Conservation (phyloP, 768 basidiomycete species). For the Mycena belliarum region DNA sequence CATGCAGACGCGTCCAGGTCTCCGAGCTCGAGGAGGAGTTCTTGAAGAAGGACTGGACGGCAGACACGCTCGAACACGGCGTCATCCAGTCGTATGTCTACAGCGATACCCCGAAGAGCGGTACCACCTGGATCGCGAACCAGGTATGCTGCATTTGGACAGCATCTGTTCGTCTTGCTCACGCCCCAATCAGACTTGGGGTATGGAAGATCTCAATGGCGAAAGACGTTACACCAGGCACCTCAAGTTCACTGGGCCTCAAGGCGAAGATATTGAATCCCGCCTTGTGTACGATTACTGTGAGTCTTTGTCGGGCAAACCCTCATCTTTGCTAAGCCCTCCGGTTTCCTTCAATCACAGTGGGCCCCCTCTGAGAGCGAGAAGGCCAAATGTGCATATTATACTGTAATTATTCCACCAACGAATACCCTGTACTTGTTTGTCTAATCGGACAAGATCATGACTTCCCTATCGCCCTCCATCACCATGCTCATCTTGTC, state of each 20-base stretch:
- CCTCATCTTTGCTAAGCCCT: background rate
- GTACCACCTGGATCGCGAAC: conserved; percentile 54
- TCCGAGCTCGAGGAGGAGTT: conserved; percentile 48
- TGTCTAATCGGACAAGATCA: conserved; percentile 13
- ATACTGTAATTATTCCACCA: background rate
- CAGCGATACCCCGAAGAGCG: conserved; percentile 46
- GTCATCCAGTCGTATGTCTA: conserved; percentile 48
- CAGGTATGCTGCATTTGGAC: conserved; percentile 45
- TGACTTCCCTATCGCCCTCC: conserved; percentile 7
- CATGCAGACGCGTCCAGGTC: conserved; percentile 43
- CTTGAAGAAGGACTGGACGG: conserved; percentile 43
- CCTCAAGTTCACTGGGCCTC: conserved; percentile 63
- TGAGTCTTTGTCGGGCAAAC: conserved; percentile 31
- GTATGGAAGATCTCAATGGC: conserved; percentile 58
- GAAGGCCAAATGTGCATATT: background rate
- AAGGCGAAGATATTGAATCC: conserved; percentile 55
- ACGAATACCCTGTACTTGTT: background rate
- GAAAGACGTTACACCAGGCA: conserved; percentile 63
- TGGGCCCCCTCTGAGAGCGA: conserved; percentile 5
- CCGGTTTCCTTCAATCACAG: background rate
- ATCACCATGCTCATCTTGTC: background rate
- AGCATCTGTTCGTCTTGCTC: background rate
- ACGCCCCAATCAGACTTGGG: conserved; percentile 50
- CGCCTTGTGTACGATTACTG: conserved; percentile 70
- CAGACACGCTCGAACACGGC: conserved; percentile 43